phyloP scores from a whole-genome alignment of 441 rosid species.

The Euphorbia celastroides region DNA sequence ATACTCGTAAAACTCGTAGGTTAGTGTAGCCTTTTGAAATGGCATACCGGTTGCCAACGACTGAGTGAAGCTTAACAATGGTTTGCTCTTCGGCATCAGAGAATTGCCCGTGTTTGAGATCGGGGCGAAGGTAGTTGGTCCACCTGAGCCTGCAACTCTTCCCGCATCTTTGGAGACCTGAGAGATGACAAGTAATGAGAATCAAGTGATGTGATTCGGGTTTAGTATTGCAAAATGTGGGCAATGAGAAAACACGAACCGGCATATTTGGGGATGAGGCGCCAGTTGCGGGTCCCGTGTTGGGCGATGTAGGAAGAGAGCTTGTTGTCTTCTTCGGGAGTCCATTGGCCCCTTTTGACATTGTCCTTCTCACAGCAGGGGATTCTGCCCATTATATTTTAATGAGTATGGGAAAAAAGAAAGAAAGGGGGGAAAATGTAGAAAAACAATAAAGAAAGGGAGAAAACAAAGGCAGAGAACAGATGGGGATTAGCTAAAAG shows the following conservation, averaged over 20 bases:
- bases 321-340: slow-evolving; percentile 95
- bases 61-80: slow-evolving; percentile 69
- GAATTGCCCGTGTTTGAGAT: slow-evolving; percentile 63
- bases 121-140: slow-evolving; percentile 78
- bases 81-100: slow-evolving; percentile 65
- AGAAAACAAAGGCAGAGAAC: not conserved
- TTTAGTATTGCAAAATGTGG: too few species aligned
- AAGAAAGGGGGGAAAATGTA: too few species aligned
- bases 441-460: not conserved
- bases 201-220: too few species aligned
- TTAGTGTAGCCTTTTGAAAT: not conserved
- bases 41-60: slow-evolving; percentile 28
- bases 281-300: slow-evolving; percentile 96
- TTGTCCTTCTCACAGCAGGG: slow-evolving; percentile 92
- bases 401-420: slow-evolving; percentile 7
- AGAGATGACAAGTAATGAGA: not conserved
- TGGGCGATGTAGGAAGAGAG: slow-evolving; percentile 90
- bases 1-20: too few species aligned
- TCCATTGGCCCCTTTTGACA: slow-evolving; percentile 96
- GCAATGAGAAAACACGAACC: slow-evolving; percentile 30
- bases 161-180: slow-evolving; percentile 68
- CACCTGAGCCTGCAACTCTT: slow-evolving; percentile 81
- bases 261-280: slow-evolving; percentile 91
- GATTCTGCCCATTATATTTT: slow-evolving; percentile 71
- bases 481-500: slow-evolving; percentile 14